A percentile compares a stretch with the other conserved stretches of the same genome.
These are phyloP conservation scores for Stylosanthes scabra DNA, from an alignment of 331 rosid genomes.

Conservation along the genomic window DNA sequence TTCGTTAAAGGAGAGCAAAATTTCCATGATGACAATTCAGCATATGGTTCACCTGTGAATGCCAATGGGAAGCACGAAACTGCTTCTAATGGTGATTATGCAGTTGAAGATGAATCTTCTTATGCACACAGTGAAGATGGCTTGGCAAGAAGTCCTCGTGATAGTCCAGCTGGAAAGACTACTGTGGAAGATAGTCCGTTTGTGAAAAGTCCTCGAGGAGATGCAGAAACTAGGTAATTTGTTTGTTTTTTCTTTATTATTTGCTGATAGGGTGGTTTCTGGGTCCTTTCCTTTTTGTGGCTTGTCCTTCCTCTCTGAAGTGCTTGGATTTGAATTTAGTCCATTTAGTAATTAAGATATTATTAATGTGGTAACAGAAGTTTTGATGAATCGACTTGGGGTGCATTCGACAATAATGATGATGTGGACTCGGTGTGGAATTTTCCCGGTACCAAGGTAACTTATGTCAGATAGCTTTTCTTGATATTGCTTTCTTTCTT, in stretches of 20 bases:
- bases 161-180: slow-evolving; percentile 72
- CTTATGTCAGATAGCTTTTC: slow-evolving; percentile 9
- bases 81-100: slow-evolving; percentile 52
- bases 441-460: slow-evolving; percentile 74
- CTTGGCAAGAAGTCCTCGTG: slow-evolving; percentile 71
- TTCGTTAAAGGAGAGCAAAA: slow-evolving; percentile 52
- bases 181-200: slow-evolving; percentile 71
- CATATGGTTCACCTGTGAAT: slow-evolving; percentile 55
- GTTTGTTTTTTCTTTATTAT: slow-evolving; percentile 3
- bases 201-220: slow-evolving; percentile 64
- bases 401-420: slow-evolving; percentile 85
- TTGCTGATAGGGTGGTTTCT: slow-evolving; percentile 1
- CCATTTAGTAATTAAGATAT: slow-evolving; percentile 41
- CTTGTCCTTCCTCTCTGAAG: not conserved
- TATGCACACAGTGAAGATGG: slow-evolving; percentile 74
- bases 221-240: slow-evolving; percentile 69
- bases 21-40: slow-evolving; percentile 57
- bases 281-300: slow-evolving; percentile 24
- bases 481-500: slow-evolving; percentile 17
- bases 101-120: slow-evolving; percentile 66
- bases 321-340: slow-evolving; percentile 18
- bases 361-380: slow-evolving; percentile 54
- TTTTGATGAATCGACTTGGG: slow-evolving; percentile 92
- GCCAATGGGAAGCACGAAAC: slow-evolving; percentile 57
- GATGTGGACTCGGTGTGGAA: slow-evolving; percentile 95